These are phyloP conservation scores for Candida qinlingensis DNA, from an alignment of 805 yeast species.

Conservation along the genomic window DNA sequence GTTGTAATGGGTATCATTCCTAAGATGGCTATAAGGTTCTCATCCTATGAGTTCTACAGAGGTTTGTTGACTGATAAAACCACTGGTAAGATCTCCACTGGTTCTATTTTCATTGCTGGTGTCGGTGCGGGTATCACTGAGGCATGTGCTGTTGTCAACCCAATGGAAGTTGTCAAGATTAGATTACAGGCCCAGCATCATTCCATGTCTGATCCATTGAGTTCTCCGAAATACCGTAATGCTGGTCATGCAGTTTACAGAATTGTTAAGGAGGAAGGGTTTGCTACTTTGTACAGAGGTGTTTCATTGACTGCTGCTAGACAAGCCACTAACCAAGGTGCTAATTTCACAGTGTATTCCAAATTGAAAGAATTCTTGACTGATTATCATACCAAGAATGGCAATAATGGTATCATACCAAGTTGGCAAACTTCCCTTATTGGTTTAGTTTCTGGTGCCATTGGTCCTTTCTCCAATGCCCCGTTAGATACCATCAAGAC, in stretches of 20 bases:
- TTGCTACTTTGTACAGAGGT: constrained; percentile 85
- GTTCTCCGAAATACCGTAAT: constrained; percentile 79
- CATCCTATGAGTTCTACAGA: constrained; percentile 88
- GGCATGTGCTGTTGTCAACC: constrained; percentile 91
- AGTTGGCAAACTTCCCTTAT: constrained; percentile 91
- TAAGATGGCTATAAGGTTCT: constrained; percentile 95
- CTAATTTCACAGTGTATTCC: constrained; percentile 92
- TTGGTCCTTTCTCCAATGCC: constrained; percentile 96
- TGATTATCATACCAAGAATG: constrained; percentile 46
- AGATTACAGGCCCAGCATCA: constrained; percentile 94
- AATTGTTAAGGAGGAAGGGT: constrained; percentile 87
- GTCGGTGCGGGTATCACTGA: constrained; percentile 97
- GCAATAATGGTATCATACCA: constrained; percentile 50
- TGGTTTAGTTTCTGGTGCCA: constrained; percentile 91
- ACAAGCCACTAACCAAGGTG: constrained; percentile 98
- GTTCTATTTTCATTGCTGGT: constrained; percentile 82
- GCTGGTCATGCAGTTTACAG: constrained; percentile 88
- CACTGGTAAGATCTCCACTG: constrained; percentile 64
- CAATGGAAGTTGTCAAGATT: constrained; percentile 96
- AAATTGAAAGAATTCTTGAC: constrained; percentile 69
- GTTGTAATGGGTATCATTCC: constrained; percentile 97
- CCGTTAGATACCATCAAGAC: constrained; percentile 97
- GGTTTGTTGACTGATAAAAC: constrained; percentile 50
- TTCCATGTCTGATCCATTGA: constrained; percentile 75
- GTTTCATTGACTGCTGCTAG: constrained; percentile 94